Conservation (phyloP, 192 early-diverging fungal species). For the Coemansia sp. region DNA sequence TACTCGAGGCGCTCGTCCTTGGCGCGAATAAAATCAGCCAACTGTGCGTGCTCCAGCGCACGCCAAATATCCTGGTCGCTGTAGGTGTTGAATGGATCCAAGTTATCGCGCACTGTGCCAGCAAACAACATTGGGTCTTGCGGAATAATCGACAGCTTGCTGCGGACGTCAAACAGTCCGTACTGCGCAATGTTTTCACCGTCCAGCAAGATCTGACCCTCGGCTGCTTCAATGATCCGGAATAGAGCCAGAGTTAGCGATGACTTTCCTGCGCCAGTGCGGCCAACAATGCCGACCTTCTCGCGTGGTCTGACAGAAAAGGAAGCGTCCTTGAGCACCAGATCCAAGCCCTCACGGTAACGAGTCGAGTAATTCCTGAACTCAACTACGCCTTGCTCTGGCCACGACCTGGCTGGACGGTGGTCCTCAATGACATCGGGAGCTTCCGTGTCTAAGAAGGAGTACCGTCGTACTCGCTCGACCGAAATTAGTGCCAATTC, state of each 20-base stretch:
- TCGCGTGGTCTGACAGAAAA: conserved; percentile 52
- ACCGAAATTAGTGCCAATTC: conserved; percentile 69
- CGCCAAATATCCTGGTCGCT: conserved; percentile 69
- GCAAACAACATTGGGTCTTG: conserved; percentile 77
- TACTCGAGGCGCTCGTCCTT: conserved; percentile 40
- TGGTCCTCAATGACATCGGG: conserved; percentile 33
- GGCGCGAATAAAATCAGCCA: conserved; percentile 26
- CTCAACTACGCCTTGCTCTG: conserved; percentile 52
- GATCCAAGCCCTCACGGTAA: conserved; percentile 59
- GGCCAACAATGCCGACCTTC: conserved; percentile 68
- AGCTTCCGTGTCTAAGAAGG: conserved; percentile 39
- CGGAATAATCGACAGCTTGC: conserved; percentile 76
- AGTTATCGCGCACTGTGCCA: conserved; percentile 75
- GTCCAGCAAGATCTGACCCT: conserved; percentile 77
- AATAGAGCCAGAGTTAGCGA: conserved; percentile 76
- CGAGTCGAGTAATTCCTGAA: conserved; percentile 59
- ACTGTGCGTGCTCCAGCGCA: conserved; percentile 65
- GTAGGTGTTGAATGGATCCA: conserved; percentile 78
- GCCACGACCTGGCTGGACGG: conserved; percentile 57
- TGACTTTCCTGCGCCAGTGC: conserved; percentile 47
- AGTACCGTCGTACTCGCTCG: conserved; percentile 60
- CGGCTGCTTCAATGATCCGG: conserved; percentile 67
- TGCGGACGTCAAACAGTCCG: conserved; percentile 74
- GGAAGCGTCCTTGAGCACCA: conserved; percentile 54
- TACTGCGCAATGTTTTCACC: conserved; percentile 73